Base-by-base conservation (phyloP, 2,329 filamentous ascomycete genomes). In the Hymenoscyphus infarciens region DNA sequence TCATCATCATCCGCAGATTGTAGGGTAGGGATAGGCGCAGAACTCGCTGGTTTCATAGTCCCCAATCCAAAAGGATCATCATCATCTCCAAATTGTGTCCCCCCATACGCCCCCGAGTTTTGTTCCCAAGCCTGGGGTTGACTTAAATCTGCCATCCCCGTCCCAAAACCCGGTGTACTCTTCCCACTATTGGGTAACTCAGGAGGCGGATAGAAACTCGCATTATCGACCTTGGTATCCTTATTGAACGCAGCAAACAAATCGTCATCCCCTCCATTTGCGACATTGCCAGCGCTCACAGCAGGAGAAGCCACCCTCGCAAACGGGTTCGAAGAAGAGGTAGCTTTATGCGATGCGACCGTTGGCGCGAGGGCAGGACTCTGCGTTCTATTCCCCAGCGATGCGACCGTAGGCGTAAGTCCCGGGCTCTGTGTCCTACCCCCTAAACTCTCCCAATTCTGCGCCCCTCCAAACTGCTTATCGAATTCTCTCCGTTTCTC, bases 51-150 rank as follows among this genome's bases (percentile, higher is more conserved):
- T 72, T 77, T 66, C 71, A 92, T 74, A 67, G 88, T 80, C 63
- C 82, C 87, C 39, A 97, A 78, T 0, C 91, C 94, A 74, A 98
- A 97, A 1, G 92, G 91, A 72, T 97, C 92, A 72, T 96, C 92
- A 69, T 94, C 88, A 33, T 84, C 80, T 13, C 75, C 77, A 65
- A 87, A 77, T 0, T 69, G 74, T 42, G 56, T 66, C 16, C 63
- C 67, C 33, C 61, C 62, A 58, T 65, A 55, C 55, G 60, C 60
- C 45, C 68, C 52, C 16, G 66, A 57, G 29, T 77, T 73, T 60
- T 77, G 69, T 27, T 71, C 76, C 85, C 85, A 88, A 1, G 85
- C 80, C 61, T 74, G 79, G 1, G 86, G 82, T 61, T 80, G 78
- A 61, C 77, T 80, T 56, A 88, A 75, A 70, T 87, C 81, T 13